Evolutionary conservation across 2,329 filamentous ascomycete genomes (phyloP).

Genomic region (Stemphylium lycopersici): DNA sequence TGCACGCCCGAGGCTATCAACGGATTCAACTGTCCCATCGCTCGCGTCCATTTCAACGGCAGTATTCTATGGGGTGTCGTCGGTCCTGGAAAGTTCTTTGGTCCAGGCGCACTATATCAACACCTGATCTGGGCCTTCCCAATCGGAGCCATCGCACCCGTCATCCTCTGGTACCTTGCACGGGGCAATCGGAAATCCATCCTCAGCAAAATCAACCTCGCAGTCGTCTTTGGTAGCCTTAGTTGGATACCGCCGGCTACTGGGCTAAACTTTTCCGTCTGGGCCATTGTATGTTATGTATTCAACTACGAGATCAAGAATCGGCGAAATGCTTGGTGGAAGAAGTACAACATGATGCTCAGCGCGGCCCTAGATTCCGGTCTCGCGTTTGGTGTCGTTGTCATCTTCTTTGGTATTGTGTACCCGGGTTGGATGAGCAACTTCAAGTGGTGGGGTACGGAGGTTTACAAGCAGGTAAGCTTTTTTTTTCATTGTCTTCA

Average conservation of each 20-base stretch:
- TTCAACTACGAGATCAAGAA: conserved; percentile 81
- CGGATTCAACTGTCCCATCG: conserved; percentile 86
- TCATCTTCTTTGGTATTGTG: conserved; percentile 86
- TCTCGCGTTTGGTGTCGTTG: conserved; percentile 79
- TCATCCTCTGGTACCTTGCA: conserved; percentile 75
- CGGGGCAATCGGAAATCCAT: conserved; percentile 64
- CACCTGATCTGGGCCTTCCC: conserved; percentile 82
- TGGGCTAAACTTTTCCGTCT: conserved; percentile 86
- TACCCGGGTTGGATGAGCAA: conserved; percentile 75
- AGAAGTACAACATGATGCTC: conserved; percentile 89
- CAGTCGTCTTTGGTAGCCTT: conserved; percentile 81
- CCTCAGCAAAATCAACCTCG: conserved; percentile 78
- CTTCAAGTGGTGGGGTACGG: conserved; percentile 88
- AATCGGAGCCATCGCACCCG: conserved; percentile 74
- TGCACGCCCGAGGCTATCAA: conserved; percentile 83
- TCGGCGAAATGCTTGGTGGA: conserved; percentile 78
- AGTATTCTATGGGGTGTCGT: conserved; percentile 90
- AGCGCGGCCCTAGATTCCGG: conserved; percentile 84
- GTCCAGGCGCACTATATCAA: conserved; percentile 74
- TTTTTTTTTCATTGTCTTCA: background rate
- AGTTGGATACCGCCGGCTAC: conserved; percentile 84
- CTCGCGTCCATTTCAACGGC: conserved; percentile 87
- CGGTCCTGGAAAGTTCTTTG: conserved; percentile 82
- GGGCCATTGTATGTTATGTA: conserved; percentile 82
- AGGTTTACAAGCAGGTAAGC: conserved; percentile 73